Base-by-base conservation (phyloP, 129 eudicot genomes). In the Escallonia herrerae region DNA sequence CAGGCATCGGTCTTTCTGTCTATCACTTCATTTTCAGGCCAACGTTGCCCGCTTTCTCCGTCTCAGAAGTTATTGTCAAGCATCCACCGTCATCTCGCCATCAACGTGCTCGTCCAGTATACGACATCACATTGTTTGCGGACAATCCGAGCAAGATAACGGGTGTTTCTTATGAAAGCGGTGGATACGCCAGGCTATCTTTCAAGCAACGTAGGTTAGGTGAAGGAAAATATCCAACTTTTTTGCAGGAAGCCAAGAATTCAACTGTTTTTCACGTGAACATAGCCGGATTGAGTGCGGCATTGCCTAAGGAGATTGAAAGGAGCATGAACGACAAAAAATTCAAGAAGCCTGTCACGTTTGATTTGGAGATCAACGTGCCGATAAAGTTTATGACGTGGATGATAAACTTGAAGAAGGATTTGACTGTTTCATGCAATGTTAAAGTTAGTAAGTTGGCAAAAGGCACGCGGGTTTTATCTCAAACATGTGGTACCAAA, bases 401-500 rank as follows among this genome's bases (percentile, higher is more conserved):
- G 76, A 46, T 11, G 7, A 76, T 39, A 15, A 57, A 56, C 13
- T 8, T 9, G 15, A 14, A 42, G 6, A 76, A 48, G 40, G 61
- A 63, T 1, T 3, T 76, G 58, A 11, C 46, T 3, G 67, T 69
- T 2, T 40, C 58, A 8, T 76, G 80, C 50, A 66, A 71, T 69
- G 64, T 76, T 44, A 64, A 56, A 72, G 80, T 76, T 10, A 58
- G 56, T 15, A 53, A 53, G 3, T 15, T 75, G 57, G 62, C 40
- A 0, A 45, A 47, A 13, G 45, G 22, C 15, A 5, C 80, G 6
- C 43, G 40, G 37, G n/a, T 76, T 39, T 8, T 50, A 9, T 37
- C 59, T 44, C 61, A 75, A 69, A 39, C 62, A 5, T 75, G 80
- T 49, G 38, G 46, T 42, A 43, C 68, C 3, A 49, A 49, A 3